These are phyloP conservation scores for Neofusicoccum sp. DNA, from an alignment of 2,329 filamentous ascomycete species.

Conservation along the genomic window DNA sequence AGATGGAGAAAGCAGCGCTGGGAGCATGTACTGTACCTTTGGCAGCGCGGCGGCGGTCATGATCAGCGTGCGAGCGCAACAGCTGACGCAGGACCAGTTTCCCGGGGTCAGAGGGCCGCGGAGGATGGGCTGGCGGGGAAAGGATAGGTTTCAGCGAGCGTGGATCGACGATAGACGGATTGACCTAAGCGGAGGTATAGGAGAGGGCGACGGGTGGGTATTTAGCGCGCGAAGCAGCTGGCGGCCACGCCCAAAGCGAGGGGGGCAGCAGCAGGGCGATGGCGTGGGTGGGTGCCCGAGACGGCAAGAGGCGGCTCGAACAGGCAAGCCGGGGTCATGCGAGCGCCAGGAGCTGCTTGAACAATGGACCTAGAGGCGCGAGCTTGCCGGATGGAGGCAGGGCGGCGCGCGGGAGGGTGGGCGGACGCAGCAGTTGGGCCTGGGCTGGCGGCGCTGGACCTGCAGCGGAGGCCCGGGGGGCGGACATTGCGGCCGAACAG, in stretches of 20 bases:
- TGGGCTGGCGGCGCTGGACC: neutral
- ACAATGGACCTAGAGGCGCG: neutral
- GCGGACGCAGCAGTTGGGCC: neutral
- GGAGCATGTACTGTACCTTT: neutral
- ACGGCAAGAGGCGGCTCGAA: neutral
- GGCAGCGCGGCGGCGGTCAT: neutral
- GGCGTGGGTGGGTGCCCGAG: neutral
- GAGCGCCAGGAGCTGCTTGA: slow-evolving; percentile 1
- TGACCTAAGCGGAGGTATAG: neutral
- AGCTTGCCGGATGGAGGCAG: neutral
- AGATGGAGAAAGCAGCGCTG: neutral
- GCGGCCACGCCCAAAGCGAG: neutral
- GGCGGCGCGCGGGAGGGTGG: neutral
- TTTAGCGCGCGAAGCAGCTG: neutral
- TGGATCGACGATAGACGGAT: neutral
- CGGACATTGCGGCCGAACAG: neutral
- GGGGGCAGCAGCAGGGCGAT: neutral
- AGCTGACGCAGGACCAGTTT: too few species aligned
- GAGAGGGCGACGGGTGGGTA: neutral
- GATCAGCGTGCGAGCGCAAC: neutral
- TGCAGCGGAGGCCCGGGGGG: neutral
- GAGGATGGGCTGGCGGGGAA: neutral
- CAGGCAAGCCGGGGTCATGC: slow-evolving; percentile 9
- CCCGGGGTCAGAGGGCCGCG: too few species aligned
- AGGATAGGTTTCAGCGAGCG: neutral